Conservation (phyloP, 2,329 filamentous ascomycete genomes). For the Claviceps citrina region DNA sequence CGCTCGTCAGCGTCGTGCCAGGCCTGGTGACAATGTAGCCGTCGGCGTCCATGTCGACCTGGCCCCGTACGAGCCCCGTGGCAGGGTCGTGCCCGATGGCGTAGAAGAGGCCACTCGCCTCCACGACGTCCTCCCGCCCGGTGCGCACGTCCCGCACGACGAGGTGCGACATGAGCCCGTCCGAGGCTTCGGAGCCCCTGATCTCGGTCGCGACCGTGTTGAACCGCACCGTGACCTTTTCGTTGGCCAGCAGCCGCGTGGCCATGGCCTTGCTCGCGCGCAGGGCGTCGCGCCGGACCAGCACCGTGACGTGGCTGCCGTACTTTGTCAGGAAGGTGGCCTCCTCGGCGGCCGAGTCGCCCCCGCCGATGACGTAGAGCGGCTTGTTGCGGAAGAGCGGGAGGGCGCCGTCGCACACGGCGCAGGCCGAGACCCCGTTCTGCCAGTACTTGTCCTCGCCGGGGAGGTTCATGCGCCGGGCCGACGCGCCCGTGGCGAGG, state of each 20-base stretch:
- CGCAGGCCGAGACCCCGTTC: slow-evolving; percentile 88
- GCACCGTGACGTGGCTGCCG: slow-evolving; percentile 82
- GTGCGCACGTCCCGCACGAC: slow-evolving; percentile 65
- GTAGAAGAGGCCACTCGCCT: slow-evolving; percentile 90
- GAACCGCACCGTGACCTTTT: slow-evolving; percentile 83
- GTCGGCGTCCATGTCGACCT: slow-evolving; percentile 75
- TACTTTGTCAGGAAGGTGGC: slow-evolving; percentile 97
- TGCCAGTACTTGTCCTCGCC: slow-evolving; percentile 97
- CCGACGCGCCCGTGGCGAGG: slow-evolving; percentile 88
- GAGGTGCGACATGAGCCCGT: slow-evolving; percentile 77
- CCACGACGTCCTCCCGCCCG: slow-evolving; percentile 65
- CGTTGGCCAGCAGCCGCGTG: slow-evolving; percentile 61
- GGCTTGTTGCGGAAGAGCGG: slow-evolving; percentile 97
- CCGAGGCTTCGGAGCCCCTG: slow-evolving; percentile 58
- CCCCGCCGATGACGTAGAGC: slow-evolving; percentile 87
- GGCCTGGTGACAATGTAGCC: slow-evolving; percentile 83
- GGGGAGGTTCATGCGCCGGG: slow-evolving; percentile 62
- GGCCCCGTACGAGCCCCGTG: slow-evolving; percentile 75
- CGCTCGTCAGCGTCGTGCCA: slow-evolving; percentile 73
- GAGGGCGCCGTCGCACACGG: slow-evolving; percentile 91
- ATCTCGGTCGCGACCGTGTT: slow-evolving; percentile 72
- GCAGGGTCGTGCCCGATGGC: slow-evolving; percentile 94
- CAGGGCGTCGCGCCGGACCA: slow-evolving; percentile 76
- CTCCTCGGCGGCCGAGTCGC: slow-evolving; percentile 94
- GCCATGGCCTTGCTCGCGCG: slow-evolving; percentile 89